These are phyloP conservation scores for Saccharomycopsis microspora DNA, from an alignment of 805 yeast genomes.

Conservation along the genomic window DNA sequence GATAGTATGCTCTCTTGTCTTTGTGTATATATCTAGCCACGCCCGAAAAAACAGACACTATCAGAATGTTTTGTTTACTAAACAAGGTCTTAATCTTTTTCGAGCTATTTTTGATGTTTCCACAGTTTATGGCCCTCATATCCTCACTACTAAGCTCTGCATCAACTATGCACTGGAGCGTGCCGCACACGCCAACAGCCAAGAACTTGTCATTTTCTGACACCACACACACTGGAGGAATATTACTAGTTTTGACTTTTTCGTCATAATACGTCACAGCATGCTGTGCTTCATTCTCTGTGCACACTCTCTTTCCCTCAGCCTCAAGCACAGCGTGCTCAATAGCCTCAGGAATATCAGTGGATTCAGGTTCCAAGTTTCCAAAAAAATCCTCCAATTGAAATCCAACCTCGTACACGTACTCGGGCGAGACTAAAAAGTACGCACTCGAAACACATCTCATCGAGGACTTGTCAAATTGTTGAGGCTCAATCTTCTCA, in stretches of 20 bases:
- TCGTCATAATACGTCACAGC: not conserved
- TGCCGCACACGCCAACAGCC: no score
- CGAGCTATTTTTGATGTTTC: no score
- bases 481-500: not conserved
- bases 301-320: not conserved
- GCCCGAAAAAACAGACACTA: no score
- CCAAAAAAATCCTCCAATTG: slow-evolving; percentile 3
- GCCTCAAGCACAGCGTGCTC: not conserved
- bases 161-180: no score
- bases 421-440: slow-evolving; percentile 10
- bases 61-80: no score
- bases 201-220: no score
- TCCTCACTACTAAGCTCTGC: no score
- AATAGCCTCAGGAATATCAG: not conserved
- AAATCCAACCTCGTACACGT: slow-evolving; percentile 8
- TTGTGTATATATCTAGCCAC: no score
- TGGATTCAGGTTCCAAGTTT: not conserved
- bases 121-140: no score
- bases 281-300: not conserved
- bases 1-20: no score
- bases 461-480: slow-evolving; percentile 8
- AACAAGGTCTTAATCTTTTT: no score
- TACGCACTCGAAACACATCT: slow-evolving; percentile 7
- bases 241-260: not conserved
- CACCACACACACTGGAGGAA: no score